A percentile compares a stretch with the other conserved stretches of the same genome.
Conservation (phyloP, 208 protist species). For the Phytomonas sp. region DNA sequence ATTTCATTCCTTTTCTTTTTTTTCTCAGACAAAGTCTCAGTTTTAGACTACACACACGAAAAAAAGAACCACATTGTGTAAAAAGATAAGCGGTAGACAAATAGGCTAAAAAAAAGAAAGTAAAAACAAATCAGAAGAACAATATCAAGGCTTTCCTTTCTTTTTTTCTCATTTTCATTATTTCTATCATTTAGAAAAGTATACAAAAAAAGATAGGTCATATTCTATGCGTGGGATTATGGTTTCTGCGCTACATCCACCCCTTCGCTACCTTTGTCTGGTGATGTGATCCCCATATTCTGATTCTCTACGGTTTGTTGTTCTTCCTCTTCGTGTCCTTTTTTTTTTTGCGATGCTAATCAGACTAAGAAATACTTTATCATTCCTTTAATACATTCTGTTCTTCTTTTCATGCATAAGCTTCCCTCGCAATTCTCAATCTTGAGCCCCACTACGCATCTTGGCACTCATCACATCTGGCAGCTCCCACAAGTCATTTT, state of each 20-base stretch:
- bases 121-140: slow-evolving; percentile 15
- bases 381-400: slow-evolving; percentile 10
- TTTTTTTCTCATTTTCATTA: background rate
- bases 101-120: slow-evolving; percentile 13
- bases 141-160: slow-evolving; percentile 5
- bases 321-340: too few species aligned
- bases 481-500: slow-evolving; percentile 84
- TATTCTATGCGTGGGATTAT: too few species aligned
- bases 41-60: slow-evolving; percentile 13
- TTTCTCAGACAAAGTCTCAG: slow-evolving; percentile 9
- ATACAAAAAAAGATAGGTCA: background rate
- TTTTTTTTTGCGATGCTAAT: slow-evolving; percentile 1
- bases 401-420: background rate
- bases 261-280: too few species aligned
- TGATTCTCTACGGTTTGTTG: too few species aligned
- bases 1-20: background rate
- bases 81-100: slow-evolving; percentile 5
- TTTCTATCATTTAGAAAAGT: background rate
- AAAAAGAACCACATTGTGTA: slow-evolving; percentile 7
- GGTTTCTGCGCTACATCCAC: too few species aligned
- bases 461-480: slow-evolving; percentile 60
- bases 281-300: too few species aligned
- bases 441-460: slow-evolving; percentile 44
- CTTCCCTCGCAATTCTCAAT: slow-evolving; percentile 16
- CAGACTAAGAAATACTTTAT: slow-evolving; percentile 1